phyloP scores from a whole-genome alignment of 2,329 filamentous ascomycete species.

The Penicillium decumbens region DNA sequence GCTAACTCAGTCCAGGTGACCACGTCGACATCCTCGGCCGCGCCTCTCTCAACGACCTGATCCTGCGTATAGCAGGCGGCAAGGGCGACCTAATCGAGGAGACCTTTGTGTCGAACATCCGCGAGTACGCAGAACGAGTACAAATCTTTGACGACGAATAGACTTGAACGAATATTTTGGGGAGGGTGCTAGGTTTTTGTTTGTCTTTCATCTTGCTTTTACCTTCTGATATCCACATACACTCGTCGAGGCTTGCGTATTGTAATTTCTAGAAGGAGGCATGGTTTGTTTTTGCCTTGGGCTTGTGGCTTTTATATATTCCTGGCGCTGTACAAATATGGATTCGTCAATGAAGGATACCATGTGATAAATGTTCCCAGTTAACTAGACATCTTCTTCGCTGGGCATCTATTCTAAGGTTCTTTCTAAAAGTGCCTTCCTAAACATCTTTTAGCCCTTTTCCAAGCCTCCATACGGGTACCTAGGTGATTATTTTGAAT shows the following conservation, averaged over 20 bases:
- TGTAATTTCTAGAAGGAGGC: neutral
- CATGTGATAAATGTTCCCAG: too few species aligned
- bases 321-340: neutral
- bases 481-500: too few species aligned
- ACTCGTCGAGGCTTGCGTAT: neutral
- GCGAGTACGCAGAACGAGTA: constrained; percentile 75
- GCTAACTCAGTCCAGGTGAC: constrained; percentile 54
- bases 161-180: neutral
- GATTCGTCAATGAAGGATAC: neutral
- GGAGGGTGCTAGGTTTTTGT: neutral
- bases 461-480: too few species aligned
- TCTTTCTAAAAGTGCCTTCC: too few species aligned
- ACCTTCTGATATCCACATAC: neutral
- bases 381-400: too few species aligned
- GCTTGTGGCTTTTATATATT: neutral
- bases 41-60: constrained; percentile 82
- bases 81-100: constrained; percentile 74
- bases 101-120: constrained; percentile 73
- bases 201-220: neutral
- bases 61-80: constrained; percentile 80
- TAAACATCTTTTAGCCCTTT: too few species aligned
- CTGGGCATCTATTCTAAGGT: too few species aligned
- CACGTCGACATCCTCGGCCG: constrained; percentile 95
- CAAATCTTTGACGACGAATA: constrained; percentile 65
- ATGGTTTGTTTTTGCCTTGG: neutral